These are phyloP conservation scores for Lipomyces sp. DNA, from an alignment of 805 yeast species.

Conservation along the genomic window DNA sequence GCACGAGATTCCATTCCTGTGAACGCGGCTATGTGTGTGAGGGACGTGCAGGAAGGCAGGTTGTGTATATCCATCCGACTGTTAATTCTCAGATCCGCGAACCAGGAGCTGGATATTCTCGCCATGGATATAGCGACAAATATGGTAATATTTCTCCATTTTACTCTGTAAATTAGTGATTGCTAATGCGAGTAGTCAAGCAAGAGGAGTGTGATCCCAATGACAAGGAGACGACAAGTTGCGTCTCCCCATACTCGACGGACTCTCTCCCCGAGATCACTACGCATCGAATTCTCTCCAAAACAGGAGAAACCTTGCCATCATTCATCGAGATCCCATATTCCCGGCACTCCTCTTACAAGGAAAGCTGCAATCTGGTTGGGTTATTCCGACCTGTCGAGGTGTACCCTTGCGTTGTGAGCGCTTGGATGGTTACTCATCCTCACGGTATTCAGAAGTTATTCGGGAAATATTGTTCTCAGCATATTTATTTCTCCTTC, in stretches of 20 bases:
- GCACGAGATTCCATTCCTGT: conserved; percentile 27
- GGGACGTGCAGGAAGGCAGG: conserved; percentile 2
- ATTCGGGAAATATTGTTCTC: conserved; percentile 49
- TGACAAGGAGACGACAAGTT: background rate
- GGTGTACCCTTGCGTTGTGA: conserved; percentile 53
- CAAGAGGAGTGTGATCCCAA: too few relatives aligned
- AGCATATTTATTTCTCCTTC: conserved; percentile 31
- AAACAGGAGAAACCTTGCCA: conserved; percentile 46
- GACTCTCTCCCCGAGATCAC: background rate
- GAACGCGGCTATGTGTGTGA: conserved; percentile 38
- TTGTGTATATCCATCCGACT: conserved; percentile 35
- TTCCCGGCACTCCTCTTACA: conserved; percentile 56
- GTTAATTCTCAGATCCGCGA: conserved; percentile 38
- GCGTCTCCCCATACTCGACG: background rate
- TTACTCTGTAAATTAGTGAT: background rate
- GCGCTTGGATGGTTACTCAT: conserved; percentile 46
- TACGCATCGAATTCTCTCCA: conserved; percentile 44
- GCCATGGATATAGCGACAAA: conserved; percentile 19
- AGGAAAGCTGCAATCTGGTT: conserved; percentile 49
- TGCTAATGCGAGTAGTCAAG: background rate
- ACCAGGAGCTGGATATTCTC: conserved; percentile 37
- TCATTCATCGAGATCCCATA: conserved; percentile 49
- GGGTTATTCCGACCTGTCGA: conserved; percentile 48
- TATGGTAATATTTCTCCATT: too few relatives aligned
- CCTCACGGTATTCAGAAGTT: conserved; percentile 51